Base-by-base conservation (phyloP, 2,329 filamentous ascomycete genomes). In the Colletotrichum scovillei region DNA sequence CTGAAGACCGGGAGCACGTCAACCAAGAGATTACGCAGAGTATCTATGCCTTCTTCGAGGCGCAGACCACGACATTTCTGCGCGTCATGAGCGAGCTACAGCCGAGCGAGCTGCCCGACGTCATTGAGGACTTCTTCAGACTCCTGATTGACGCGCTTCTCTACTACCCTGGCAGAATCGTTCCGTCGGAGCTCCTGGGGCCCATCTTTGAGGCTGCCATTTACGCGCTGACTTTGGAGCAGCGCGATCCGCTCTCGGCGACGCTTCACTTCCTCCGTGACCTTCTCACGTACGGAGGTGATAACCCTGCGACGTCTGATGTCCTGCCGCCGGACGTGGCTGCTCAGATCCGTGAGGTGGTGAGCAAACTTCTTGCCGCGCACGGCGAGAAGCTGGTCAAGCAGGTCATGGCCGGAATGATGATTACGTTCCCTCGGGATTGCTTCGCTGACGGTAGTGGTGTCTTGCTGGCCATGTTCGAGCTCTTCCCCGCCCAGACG, bases 91-190 rank as follows among this genome's bases (percentile, higher is more conserved):
- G 94, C 78, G 94, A 97, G 76, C 85, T 98, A 8, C 91, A 94
- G 32, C 87, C 89, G 3, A 85, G 86, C 76, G 94, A 97, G 78
- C 87, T 97, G 6, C 94, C 95, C 2, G 89, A 91, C 73, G 94
- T 98, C 72, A 97, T 98, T 77, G 95, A 98, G 81, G 95, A 98
- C 81, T 99, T 98, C 85, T 99, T 97, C 89, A 93, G 97, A 32
- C 90, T 99, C 9, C 90, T 96, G 49, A 94, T 95, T 11, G 97
- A 99, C 81, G 95, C 97, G 38, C 89, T 98, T 30, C 92, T 98
- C 63, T 99, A 97, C 85, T 98, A 98, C 82, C 94, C 97, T 4
- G 90, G 94, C 78, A 93, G 93, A 79, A 90, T 97, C 55, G 92
- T 98, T 76, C 90, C 91, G 2, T 98, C 95, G 0, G 86, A 89